A percentile compares a stretch with the other conserved stretches of the same genome.
Evolutionary conservation across 495 filamentous ascomycete genomes (phyloP).

Genomic region (Darksidea phi): DNA sequence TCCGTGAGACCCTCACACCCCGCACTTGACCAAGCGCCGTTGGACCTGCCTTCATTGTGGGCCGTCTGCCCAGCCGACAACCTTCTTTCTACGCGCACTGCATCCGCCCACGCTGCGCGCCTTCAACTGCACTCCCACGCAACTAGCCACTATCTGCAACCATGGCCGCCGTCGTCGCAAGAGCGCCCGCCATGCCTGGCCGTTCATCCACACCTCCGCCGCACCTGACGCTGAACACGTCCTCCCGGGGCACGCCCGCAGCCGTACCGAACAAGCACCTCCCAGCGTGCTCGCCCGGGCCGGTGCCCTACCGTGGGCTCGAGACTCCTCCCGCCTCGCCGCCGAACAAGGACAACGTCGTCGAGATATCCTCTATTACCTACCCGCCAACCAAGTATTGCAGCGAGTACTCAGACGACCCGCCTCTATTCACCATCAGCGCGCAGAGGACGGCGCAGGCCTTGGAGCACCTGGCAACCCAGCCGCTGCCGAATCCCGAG

Average conservation of each 20-base stretch:
- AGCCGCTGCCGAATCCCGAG: conserved; percentile 77
- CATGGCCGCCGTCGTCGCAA: conserved; percentile 42
- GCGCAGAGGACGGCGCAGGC: conserved; percentile 66
- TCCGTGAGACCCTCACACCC: conserved; percentile 21
- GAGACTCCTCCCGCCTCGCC: conserved; percentile 69
- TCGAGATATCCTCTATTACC: conserved; percentile 61
- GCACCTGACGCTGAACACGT: conserved; percentile 50
- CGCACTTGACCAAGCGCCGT: conserved; percentile 4
- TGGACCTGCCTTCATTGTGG: not conserved
- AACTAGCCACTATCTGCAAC: not conserved
- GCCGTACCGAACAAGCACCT: conserved; percentile 90
- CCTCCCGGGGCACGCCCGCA: conserved; percentile 51
- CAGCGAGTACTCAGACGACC: conserved; percentile 55
- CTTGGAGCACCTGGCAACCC: conserved; percentile 68
- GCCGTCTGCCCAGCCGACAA: not conserved
- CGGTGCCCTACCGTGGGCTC: conserved; percentile 58
- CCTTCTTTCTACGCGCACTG: not conserved
- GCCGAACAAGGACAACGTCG: conserved; percentile 51
- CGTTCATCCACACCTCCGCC: conserved; percentile 41
- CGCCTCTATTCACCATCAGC: conserved; percentile 71
- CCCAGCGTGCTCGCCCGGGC: conserved; percentile 77
- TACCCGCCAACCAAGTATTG: conserved; percentile 26
- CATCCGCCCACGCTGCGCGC: conserved; percentile 3
- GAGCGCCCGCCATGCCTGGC: conserved; percentile 35
- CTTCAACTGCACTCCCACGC: not conserved